phyloP scores from a whole-genome alignment of 2,329 filamentous ascomycete species.

The Exophiala viscosa region DNA sequence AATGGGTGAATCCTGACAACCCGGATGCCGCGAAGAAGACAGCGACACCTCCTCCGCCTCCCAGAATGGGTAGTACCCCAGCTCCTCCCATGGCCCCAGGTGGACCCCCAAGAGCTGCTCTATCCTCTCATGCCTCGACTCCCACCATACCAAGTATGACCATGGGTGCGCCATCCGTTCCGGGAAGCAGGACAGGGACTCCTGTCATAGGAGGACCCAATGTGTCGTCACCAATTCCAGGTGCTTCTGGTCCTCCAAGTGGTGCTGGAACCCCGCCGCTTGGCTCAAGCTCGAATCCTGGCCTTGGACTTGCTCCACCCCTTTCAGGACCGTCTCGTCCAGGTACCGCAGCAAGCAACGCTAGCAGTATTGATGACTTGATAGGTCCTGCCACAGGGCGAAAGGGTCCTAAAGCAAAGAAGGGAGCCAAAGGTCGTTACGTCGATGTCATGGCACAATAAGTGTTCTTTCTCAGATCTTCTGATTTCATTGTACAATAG shows the following conservation, averaged over 20 bases:
- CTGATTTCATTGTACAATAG: neutral
- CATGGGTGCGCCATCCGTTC: slow-evolving; percentile 16
- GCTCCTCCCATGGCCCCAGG: slow-evolving; percentile 13
- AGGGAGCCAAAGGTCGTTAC: slow-evolving; percentile 72
- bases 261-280: slow-evolving; percentile 17
- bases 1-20: slow-evolving; percentile 96
- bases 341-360: slow-evolving; percentile 78
- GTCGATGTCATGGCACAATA: slow-evolving; percentile 89
- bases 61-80: slow-evolving; percentile 50
- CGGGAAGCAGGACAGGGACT: slow-evolving; percentile 22
- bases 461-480: no score
- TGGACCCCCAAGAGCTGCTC: slow-evolving; percentile 11
- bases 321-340: slow-evolving; percentile 52
- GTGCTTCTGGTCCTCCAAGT: slow-evolving; percentile 33
- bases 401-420: slow-evolving; percentile 55
- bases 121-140: slow-evolving; percentile 9
- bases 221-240: slow-evolving; percentile 20
- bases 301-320: slow-evolving; percentile 33
- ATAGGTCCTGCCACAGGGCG: slow-evolving; percentile 67
- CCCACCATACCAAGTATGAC: slow-evolving; percentile 11
- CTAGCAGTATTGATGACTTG: slow-evolving; percentile 92
- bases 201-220: slow-evolving; percentile 15
- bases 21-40: slow-evolving; percentile 59
- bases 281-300: slow-evolving; percentile 31
- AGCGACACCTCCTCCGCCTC: slow-evolving; percentile 73